Percentiles rank a stretch among this genome's conserved stretches.
Evolutionary conservation across 768 basidiomycete genomes (phyloP).

Genomic region (Leccinum barrowsii): DNA sequence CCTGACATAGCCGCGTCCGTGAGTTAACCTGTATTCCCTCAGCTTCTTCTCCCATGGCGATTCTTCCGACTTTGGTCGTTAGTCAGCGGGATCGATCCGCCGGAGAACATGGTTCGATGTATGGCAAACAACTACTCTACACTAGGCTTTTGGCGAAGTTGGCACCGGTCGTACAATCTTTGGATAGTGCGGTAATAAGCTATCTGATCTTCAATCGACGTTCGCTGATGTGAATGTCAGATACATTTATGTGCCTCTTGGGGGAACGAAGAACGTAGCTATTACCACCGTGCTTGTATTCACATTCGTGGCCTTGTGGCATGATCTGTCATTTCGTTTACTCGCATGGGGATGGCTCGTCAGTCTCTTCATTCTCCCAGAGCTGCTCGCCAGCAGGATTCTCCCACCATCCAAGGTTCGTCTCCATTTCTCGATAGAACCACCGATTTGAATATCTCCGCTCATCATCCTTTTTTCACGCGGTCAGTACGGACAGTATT

Average conservation of each 20-base stretch:
- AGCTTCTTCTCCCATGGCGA: slow-evolving; percentile 94
- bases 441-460: not conserved
- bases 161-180: slow-evolving; percentile 95
- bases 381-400: slow-evolving; percentile 58
- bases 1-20: not conserved
- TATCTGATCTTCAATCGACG: not conserved
- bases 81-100: slow-evolving; percentile 83
- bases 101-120: slow-evolving; percentile 99
- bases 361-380: slow-evolving; percentile 85
- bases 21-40: not conserved
- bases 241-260: slow-evolving; percentile 93
- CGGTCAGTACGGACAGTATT: slow-evolving; percentile 55
- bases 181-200: slow-evolving; percentile 79
- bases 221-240: slow-evolving; percentile 37
- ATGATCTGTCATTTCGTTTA: slow-evolving; percentile 84
- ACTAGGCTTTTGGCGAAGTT: slow-evolving; percentile 90
- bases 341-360: slow-evolving; percentile 98
- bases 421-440: not conserved
- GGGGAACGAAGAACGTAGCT: slow-evolving; percentile 57
- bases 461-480: not conserved
- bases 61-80: slow-evolving; percentile 96
- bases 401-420: slow-evolving; percentile 64
- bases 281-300: slow-evolving; percentile 78
- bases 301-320: slow-evolving; percentile 97
- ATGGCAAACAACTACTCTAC: slow-evolving; percentile 97